phyloP scores from a whole-genome alignment of 2,329 filamentous ascomycete genomes.

The Ascochyta rabiei region DNA sequence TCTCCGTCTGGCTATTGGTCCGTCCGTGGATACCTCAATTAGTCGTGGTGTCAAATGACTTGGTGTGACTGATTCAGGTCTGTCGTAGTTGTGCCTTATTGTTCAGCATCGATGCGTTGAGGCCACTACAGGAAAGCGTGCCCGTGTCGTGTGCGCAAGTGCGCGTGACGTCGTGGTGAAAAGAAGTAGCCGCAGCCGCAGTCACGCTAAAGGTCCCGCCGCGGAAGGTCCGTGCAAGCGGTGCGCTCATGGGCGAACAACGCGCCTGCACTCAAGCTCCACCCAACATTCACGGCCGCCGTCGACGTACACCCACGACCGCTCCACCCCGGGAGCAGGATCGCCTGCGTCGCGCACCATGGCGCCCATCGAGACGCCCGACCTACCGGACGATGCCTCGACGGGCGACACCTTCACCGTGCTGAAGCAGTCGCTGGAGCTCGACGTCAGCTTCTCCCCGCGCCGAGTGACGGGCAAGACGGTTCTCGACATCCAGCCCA shows the following conservation, averaged over 20 bases:
- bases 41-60: no score
- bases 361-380: slow-evolving; percentile 41
- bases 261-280: slow-evolving; percentile 10
- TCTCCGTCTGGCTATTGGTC: no score
- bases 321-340: slow-evolving; percentile 30
- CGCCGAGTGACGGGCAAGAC: slow-evolving; percentile 78
- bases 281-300: slow-evolving; percentile 11
- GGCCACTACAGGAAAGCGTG: background rate
- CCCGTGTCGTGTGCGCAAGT: background rate
- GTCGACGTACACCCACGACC: background rate
- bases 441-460: slow-evolving; percentile 85
- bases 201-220: slow-evolving; percentile 8
- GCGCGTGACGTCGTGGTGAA: slow-evolving; percentile 12
- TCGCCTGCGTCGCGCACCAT: slow-evolving; percentile 37
- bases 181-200: background rate
- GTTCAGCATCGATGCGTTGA: background rate
- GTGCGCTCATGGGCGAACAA: background rate
- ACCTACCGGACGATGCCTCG: slow-evolving; percentile 38
- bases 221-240: slow-evolving; percentile 9
- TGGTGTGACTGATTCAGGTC: no score
- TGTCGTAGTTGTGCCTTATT: no score
- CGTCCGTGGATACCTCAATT: no score
- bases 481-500: slow-evolving; percentile 78
- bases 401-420: slow-evolving; percentile 59
- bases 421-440: slow-evolving; percentile 82